A percentile compares a stretch with the other conserved stretches of the same genome.
Conservation (phyloP, 2,329 filamentous ascomycete genomes). For the Ophiostoma quercus region DNA sequence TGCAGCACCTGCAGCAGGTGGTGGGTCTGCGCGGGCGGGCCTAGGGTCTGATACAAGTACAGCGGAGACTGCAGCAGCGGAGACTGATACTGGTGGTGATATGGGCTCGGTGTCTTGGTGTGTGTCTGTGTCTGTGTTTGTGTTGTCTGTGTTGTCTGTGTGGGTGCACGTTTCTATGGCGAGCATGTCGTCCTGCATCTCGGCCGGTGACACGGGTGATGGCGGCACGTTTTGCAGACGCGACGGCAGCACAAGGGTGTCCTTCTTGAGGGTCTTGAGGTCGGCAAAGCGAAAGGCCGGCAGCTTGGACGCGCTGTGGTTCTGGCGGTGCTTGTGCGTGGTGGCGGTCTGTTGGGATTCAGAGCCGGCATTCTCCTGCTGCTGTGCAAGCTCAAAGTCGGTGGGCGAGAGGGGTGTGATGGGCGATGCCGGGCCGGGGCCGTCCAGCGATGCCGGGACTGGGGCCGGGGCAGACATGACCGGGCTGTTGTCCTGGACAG, state of each 20-base stretch:
- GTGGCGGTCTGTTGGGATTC: neutral
- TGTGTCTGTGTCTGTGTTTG: neutral
- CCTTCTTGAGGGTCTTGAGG: constrained; percentile 42
- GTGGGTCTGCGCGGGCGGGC: constrained; percentile 16
- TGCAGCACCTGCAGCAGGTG: neutral
- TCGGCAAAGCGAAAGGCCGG: constrained; percentile 52
- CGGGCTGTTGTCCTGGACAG: neutral
- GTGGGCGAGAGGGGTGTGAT: neutral
- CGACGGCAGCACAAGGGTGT: constrained; percentile 34
- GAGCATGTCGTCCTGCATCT: neutral
- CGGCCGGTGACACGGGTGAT: constrained; percentile 38
- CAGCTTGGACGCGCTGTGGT: constrained; percentile 51
- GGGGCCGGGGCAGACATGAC: neutral
- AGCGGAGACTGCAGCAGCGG: constrained; percentile 13
- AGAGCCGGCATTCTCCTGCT: neutral
- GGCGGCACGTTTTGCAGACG: constrained; percentile 38
- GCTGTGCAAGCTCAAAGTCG: neutral
- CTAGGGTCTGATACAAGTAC: constrained; percentile 17
- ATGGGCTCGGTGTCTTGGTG: constrained; percentile 5
- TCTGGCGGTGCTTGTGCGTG: constrained; percentile 42
- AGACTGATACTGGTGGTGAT: neutral
- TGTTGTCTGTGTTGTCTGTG: neutral
- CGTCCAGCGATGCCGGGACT: neutral
- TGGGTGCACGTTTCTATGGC: no score
- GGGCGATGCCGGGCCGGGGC: neutral